These are phyloP conservation scores for Fusarium hostae DNA, from an alignment of 2,329 filamentous ascomycete species.

Conservation along the genomic window DNA sequence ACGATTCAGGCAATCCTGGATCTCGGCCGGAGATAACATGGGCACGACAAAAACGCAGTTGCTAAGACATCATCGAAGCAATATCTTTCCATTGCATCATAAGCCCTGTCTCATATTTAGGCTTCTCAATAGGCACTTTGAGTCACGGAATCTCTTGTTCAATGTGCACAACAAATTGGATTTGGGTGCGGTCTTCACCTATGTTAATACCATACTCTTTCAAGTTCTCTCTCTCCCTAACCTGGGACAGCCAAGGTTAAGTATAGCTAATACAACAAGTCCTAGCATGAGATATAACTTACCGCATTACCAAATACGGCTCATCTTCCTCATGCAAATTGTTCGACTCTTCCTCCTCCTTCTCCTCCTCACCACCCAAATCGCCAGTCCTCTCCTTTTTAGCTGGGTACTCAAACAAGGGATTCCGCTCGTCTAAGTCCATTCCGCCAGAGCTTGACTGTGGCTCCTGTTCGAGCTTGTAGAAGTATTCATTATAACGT, in stretches of 20 bases:
- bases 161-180: background rate
- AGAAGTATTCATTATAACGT: background rate
- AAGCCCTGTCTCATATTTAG: background rate
- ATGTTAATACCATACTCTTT: background rate
- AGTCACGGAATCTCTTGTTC: background rate
- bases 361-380: background rate
- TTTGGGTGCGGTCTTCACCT: background rate
- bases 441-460: background rate
- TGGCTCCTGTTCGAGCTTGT: rapidly evolving
- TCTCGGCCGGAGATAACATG: background rate
- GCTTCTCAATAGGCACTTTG: background rate
- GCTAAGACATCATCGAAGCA: background rate
- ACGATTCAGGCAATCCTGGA: slow-evolving; percentile 8
- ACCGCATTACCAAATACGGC: background rate
- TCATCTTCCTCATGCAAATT: background rate
- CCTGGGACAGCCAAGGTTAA: background rate
- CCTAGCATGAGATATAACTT: background rate
- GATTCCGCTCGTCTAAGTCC: too few relatives aligned
- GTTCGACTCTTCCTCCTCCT: background rate
- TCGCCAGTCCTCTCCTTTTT: background rate
- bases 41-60: background rate
- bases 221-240: background rate
- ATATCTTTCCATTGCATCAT: background rate
- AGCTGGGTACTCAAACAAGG: background rate
- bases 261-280: background rate